These are phyloP conservation scores for Podila epicladia DNA, from an alignment of 192 early-diverging fungal genomes.

Conservation along the genomic window DNA sequence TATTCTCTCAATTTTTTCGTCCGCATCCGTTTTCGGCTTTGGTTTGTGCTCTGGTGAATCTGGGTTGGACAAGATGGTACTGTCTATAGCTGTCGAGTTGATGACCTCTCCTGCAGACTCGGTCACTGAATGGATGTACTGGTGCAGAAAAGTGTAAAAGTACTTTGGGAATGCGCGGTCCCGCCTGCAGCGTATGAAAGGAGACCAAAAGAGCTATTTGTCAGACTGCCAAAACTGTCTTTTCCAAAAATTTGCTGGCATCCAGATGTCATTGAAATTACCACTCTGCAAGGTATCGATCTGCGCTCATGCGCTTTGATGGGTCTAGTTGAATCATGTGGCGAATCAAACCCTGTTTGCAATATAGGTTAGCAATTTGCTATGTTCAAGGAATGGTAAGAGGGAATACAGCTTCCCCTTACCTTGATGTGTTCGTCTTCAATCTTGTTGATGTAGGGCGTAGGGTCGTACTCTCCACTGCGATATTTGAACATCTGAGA, in stretches of 20 bases:
- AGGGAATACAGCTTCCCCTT: not conserved
- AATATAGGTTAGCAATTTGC: too few species aligned
- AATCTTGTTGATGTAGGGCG: conserved; percentile 80
- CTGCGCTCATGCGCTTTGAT: conserved; percentile 73
- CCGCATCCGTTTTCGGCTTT: conserved; percentile 62
- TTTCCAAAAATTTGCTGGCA: not conserved
- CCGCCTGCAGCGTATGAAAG: conserved; percentile 52
- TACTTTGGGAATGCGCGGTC: conserved; percentile 80
- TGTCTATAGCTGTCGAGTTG: conserved; percentile 17
- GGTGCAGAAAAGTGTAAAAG: conserved; percentile 80
- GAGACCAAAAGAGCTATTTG: not conserved
- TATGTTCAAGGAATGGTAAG: not conserved
- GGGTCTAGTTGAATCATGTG: conserved; percentile 94
- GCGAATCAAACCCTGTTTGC: conserved; percentile 68
- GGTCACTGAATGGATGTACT: conserved; percentile 71
- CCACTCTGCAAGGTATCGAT: conserved; percentile 82
- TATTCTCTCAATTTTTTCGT: conserved; percentile 80
- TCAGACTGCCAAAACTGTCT: not conserved
- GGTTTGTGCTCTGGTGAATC: conserved; percentile 8
- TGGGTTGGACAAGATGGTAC: conserved; percentile 12
- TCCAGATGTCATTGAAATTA: conserved; percentile 4
- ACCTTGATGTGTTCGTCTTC: conserved; percentile 81
- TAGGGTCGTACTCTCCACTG: conserved; percentile 78
- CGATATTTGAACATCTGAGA: conserved; percentile 93
- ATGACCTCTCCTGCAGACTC: conserved; percentile 56